Base-by-base conservation (phyloP, 2,329 filamentous ascomycete species). In the Colletotrichum chrysophilum region DNA sequence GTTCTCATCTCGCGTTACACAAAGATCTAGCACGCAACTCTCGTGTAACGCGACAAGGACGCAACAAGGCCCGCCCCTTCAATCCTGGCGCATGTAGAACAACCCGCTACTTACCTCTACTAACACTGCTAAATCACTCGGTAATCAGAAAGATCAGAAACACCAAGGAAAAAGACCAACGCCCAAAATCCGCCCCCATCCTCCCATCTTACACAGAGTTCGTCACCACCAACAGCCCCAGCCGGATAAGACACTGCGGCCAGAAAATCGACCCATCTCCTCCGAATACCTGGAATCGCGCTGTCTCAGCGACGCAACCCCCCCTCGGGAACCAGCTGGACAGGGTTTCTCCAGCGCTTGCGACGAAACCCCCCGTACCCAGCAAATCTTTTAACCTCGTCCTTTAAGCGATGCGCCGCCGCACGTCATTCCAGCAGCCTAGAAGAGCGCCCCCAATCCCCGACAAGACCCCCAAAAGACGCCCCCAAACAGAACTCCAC, bases 271-370 rank as follows among this genome's bases (percentile, higher is more conserved):
- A 56, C 66, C 66, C n/a, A 48, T 21, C 28, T 12, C 18, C 36
- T 66, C 72, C 72, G 68, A 58, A 36, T 71, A 66, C 68, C 68
- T 75, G 68, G 72, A 71, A 71, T 71, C 61, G 7, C 10, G 5
- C 8, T 71, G 72, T 75, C 68, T 75, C 68, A 71, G 14, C 26
- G 24, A 32, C 55, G 61, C 71, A 65, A 55, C 38, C 68, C 16
- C 18, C 58, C 18, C 16, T 61, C 52, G 24, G 28, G 18, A 60
- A 48, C 38, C 38, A 48, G 38, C 38, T 48, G 38, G 38, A 16
- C 36, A 52, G 28, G 52, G 61, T 55, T 70, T 74, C 60, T 55
- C 64, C 48, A 60, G 52, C 21, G 66, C 21, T 21, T 38, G 61
- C n/a, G 18, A 48, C 38, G 18, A 48, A n/a, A 48, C 18, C 38